These are phyloP conservation scores for Cucumis variabilis DNA, from an alignment of 331 rosid species.

Conservation along the genomic window DNA sequence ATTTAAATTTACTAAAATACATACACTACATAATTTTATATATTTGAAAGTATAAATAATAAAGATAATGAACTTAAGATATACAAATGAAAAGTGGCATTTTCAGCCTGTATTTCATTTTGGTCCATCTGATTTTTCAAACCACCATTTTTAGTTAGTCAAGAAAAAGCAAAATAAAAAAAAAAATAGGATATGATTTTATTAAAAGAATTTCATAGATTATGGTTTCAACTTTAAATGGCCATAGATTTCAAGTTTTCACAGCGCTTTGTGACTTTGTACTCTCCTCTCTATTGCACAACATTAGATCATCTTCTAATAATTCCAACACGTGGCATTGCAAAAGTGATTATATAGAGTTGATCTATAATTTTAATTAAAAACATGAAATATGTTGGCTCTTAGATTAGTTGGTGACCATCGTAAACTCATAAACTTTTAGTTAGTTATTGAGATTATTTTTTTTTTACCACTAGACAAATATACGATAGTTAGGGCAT, in stretches of 20 bases:
- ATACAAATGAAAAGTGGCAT: too few relatives aligned
- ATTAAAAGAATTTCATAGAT: neutral
- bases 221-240: neutral
- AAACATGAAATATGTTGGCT: neutral
- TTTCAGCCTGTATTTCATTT: too few relatives aligned
- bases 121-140: neutral
- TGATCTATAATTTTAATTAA: neutral
- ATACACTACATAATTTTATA: too few relatives aligned
- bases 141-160: neutral
- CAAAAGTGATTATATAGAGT: neutral
- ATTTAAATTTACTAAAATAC: too few relatives aligned
- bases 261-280: neutral
- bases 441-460: too few relatives aligned
- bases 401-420: too few relatives aligned
- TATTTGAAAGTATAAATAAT: too few relatives aligned
- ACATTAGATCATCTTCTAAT: constrained; percentile 12
- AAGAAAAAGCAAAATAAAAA: neutral
- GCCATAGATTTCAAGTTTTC: neutral
- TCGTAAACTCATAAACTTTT: too few relatives aligned
- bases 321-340: constrained; percentile 18
- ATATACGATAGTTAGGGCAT: too few relatives aligned
- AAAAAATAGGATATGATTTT: constrained; percentile 9
- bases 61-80: too few relatives aligned
- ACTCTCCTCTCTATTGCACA: neutral
- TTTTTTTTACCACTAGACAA: too few relatives aligned